phyloP scores from a whole-genome alignment of 1,284 basidiomycete species.

The Pseudozyma pruni region DNA sequence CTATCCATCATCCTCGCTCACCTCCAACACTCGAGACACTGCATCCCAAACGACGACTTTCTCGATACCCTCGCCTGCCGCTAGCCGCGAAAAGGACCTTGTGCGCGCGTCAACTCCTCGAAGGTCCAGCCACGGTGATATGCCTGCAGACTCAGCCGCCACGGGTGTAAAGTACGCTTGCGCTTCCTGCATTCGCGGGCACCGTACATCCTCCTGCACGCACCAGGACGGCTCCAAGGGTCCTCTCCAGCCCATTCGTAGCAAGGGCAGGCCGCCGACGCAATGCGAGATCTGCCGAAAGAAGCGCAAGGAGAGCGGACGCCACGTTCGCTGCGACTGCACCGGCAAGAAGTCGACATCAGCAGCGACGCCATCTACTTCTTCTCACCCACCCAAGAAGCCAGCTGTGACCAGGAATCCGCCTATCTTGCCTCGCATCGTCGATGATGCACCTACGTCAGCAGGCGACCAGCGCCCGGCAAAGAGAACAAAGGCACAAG shows the following conservation, averaged over 20 bases:
- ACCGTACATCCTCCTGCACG: conserved; percentile 58
- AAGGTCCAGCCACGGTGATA: conserved; percentile 9
- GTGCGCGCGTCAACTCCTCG: not conserved
- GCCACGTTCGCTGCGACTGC: conserved; percentile 57
- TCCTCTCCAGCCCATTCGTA: conserved; percentile 53
- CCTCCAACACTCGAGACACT: conserved; percentile 2
- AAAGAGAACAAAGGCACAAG: conserved; percentile 10
- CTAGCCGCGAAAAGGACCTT: not conserved
- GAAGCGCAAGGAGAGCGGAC: conserved; percentile 48
- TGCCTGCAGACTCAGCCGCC: conserved; percentile 1
- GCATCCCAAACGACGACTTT: conserved; percentile 12
- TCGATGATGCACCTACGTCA: not conserved
- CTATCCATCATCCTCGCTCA: conserved; percentile 3
- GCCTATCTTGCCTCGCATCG: conserved; percentile 10
- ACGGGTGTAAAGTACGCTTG: conserved; percentile 59
- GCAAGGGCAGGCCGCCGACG: conserved; percentile 56
- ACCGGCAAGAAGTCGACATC: conserved; percentile 21
- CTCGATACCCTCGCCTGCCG: conserved; percentile 9
- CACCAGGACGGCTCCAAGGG: conserved; percentile 63
- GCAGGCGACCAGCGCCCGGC: conserved; percentile 6
- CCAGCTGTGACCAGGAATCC: not conserved
- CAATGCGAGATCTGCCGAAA: conserved; percentile 60
- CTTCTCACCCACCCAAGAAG: conserved; percentile 5
- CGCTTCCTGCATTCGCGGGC: conserved; percentile 60
- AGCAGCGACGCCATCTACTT: not conserved